Evolutionary conservation across 495 filamentous ascomycete genomes (phyloP).

Genomic region (Tuber borchii): DNA sequence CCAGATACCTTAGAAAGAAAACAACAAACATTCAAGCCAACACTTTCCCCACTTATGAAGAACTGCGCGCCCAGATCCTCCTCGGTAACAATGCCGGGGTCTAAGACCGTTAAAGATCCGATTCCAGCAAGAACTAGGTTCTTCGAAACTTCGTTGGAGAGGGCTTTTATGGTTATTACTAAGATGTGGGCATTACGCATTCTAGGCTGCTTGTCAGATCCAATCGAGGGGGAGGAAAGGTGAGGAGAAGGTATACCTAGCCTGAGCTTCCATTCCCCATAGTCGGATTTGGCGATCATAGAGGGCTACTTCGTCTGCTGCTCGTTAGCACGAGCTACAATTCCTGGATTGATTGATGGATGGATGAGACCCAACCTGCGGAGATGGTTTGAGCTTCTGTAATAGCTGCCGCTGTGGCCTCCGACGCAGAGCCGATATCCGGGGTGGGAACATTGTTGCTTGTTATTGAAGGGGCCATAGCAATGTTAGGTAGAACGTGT

Average conservation of each 20-base stretch:
- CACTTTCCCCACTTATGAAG: slow-evolving; percentile 61
- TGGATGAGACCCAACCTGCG: slow-evolving; percentile 22
- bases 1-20: slow-evolving; percentile 40
- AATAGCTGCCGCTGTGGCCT: slow-evolving; percentile 12
- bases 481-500: slow-evolving; percentile 15
- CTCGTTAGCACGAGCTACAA: not conserved
- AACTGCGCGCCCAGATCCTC: slow-evolving; percentile 85
- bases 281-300: slow-evolving; percentile 98
- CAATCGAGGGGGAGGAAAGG: not conserved
- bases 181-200: slow-evolving; percentile 88
- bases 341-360: not conserved
- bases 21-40: slow-evolving; percentile 68
- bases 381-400: slow-evolving; percentile 36
- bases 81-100: slow-evolving; percentile 68
- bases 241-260: slow-evolving; percentile 49
- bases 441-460: slow-evolving; percentile 15
- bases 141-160: slow-evolving; percentile 94
- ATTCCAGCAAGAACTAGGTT: slow-evolving; percentile 96
- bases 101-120: slow-evolving; percentile 81
- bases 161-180: slow-evolving; percentile 75
- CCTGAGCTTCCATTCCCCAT: slow-evolving; percentile 93
- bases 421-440: slow-evolving; percentile 17
- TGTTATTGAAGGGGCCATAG: slow-evolving; percentile 23
- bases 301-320: slow-evolving; percentile 84
- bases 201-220: slow-evolving; percentile 44